A percentile compares a stretch with the other conserved stretches of the same genome.
Evolutionary conservation across 768 basidiomycete genomes (phyloP).

Genomic region (Mycena vulgaris): DNA sequence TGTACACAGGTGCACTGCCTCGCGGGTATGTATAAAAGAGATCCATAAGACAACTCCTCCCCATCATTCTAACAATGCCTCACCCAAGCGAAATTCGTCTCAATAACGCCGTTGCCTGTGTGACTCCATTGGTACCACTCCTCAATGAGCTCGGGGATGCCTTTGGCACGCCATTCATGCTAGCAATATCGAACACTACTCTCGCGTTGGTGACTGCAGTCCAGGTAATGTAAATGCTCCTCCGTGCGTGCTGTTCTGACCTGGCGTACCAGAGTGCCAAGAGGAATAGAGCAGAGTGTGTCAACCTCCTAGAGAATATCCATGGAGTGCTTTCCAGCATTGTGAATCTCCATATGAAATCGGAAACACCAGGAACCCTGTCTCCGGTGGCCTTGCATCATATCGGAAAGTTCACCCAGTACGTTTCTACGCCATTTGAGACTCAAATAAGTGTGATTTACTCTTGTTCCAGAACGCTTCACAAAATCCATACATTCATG

Average conservation of each 20-base stretch:
- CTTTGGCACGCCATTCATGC: background rate
- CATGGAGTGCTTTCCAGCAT: background rate
- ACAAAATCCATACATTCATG: background rate
- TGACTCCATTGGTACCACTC: background rate
- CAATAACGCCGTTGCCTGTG: background rate
- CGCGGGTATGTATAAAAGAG: too few relatives aligned
- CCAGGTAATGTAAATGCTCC: background rate
- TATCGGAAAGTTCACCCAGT: constrained; percentile 10
- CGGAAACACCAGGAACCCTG: background rate
- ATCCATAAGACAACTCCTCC: too few relatives aligned
- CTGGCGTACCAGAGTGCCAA: background rate
- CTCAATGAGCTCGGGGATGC: background rate
- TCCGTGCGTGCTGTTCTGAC: background rate
- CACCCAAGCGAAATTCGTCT: background rate
- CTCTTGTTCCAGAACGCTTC: background rate
- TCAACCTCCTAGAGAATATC: background rate
- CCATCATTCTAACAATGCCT: too few relatives aligned
- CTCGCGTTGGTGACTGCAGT: background rate
- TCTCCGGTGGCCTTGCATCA: background rate
- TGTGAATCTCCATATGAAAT: constrained; percentile 1
- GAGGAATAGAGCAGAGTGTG: constrained; percentile 2
- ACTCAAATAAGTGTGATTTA: too few relatives aligned
- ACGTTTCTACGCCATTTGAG: background rate
- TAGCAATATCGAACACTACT: background rate
- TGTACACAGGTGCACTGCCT: too few relatives aligned